Conservation (phyloP, 2,329 filamentous ascomycete genomes). For the Fusarium pseudoanthophilum region DNA sequence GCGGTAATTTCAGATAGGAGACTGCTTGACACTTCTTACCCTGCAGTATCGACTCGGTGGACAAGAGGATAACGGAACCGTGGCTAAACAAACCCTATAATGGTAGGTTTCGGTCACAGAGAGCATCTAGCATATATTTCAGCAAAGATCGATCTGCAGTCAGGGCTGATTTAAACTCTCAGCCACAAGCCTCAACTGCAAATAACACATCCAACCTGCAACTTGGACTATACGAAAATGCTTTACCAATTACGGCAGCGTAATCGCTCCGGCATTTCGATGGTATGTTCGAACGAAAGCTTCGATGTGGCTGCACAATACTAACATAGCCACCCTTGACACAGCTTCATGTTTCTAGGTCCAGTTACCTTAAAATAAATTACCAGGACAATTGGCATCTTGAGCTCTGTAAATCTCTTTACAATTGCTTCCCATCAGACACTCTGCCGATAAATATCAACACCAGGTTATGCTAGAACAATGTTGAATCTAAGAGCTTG, state of each 20-base stretch:
- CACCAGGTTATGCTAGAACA: background rate
- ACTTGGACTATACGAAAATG: no score
- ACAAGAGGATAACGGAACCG: background rate
- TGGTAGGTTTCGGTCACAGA: fast-evolving
- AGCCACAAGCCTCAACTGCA: no score
- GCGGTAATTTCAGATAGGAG: background rate
- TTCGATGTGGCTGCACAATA: background rate
- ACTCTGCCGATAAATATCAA: no score
- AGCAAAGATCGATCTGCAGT: background rate
- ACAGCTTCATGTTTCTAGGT: background rate
- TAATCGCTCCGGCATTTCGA: background rate
- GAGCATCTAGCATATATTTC: background rate
- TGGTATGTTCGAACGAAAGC: fast-evolving
- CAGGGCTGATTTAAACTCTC: no score
- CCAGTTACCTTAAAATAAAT: background rate
- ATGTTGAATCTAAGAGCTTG: background rate
- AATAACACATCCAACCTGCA: no score
- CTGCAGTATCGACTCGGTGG: background rate
- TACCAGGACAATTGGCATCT: no score
- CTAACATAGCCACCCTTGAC: background rate
- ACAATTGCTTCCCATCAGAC: background rate
- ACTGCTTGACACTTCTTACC: background rate
- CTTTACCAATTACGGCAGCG: no score
- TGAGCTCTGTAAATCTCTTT: no score
- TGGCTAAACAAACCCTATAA: fast-evolving